phyloP scores from a whole-genome alignment of 2,329 filamentous ascomycete species.

The Lasiodiplodia theobromae region DNA sequence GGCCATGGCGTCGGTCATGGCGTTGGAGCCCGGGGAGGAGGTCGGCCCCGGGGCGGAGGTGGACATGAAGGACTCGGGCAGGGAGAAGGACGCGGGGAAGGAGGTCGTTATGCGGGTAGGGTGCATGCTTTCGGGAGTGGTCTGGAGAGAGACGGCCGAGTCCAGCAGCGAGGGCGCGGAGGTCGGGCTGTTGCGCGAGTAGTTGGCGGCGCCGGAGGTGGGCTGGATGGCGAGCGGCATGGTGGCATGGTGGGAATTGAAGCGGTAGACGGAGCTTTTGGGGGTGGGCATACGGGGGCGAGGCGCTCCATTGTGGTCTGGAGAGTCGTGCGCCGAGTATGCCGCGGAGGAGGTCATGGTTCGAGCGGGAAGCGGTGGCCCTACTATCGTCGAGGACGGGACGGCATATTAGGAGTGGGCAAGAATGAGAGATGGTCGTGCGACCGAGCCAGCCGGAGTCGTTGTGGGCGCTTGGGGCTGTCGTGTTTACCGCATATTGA shows the following conservation, averaged over 20 bases:
- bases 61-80: slow-evolving; percentile 74
- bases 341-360: slow-evolving; percentile 30
- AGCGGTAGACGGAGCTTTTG: slow-evolving; percentile 24
- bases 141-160: slow-evolving; percentile 65
- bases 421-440: slow-evolving; percentile 29
- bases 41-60: slow-evolving; percentile 58
- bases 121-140: slow-evolving; percentile 69
- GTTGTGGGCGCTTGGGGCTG: slow-evolving; percentile 28
- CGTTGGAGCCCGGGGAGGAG: slow-evolving; percentile 63
- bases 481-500: slow-evolving; percentile 32
- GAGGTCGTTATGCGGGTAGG: slow-evolving; percentile 63
- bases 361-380: slow-evolving; percentile 23
- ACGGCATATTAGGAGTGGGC: slow-evolving; percentile 29
- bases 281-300: slow-evolving; percentile 23
- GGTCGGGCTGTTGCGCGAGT: slow-evolving; percentile 50
- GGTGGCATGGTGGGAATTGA: slow-evolving; percentile 19
- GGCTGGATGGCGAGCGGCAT: slow-evolving; percentile 27
- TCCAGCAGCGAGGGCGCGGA: slow-evolving; percentile 53
- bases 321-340: slow-evolving; percentile 27
- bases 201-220: slow-evolving; percentile 41
- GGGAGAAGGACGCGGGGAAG: slow-evolving; percentile 65
- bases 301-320: slow-evolving; percentile 28
- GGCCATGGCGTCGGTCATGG: slow-evolving; percentile 68
- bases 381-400: slow-evolving; percentile 29
- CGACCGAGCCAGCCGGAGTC: slow-evolving; percentile 30